Conservation (phyloP, 768 basidiomycete genomes). For the Dentipellis fragilis region DNA sequence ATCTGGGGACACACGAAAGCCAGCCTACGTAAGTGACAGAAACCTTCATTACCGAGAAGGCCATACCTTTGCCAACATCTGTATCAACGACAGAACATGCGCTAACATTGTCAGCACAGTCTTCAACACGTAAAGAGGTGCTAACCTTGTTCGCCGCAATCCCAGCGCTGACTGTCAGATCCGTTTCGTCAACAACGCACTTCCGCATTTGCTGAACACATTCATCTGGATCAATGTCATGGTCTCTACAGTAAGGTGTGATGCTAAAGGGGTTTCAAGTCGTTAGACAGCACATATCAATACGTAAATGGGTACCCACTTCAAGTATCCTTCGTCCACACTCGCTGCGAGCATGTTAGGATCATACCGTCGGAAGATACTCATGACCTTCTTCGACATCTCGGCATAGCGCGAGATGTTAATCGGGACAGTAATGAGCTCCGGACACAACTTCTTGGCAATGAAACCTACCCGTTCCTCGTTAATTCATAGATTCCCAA, state of each 20-base stretch:
- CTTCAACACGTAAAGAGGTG: background rate
- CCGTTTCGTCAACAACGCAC: constrained; percentile 66
- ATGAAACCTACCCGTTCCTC: constrained; percentile 54
- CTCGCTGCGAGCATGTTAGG: constrained; percentile 67
- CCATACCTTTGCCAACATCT: constrained; percentile 88
- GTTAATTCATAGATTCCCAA: too few species aligned
- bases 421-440: constrained; percentile 59
- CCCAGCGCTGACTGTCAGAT: constrained; percentile 87
- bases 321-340: constrained; percentile 87
- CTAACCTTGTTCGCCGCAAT: constrained; percentile 90
- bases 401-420: constrained; percentile 56
- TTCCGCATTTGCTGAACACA: constrained; percentile 75
- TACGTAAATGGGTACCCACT: constrained; percentile 38
- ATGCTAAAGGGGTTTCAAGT: constrained; percentile 38
- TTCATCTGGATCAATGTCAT: constrained; percentile 52
- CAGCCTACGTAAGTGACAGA: background rate
- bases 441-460: constrained; percentile 88
- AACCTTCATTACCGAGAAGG: background rate
- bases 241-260: constrained; percentile 69
- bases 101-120: constrained; percentile 3
- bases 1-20: constrained; percentile 38
- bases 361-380: constrained; percentile 60
- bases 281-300: background rate
- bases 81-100: constrained; percentile 4
- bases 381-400: constrained; percentile 64